Percentiles rank a stretch among this genome's conserved stretches.
These are phyloP conservation scores for Isoetes engelmannii DNA, from an alignment of 83 land plant species.

Conservation along the genomic window DNA sequence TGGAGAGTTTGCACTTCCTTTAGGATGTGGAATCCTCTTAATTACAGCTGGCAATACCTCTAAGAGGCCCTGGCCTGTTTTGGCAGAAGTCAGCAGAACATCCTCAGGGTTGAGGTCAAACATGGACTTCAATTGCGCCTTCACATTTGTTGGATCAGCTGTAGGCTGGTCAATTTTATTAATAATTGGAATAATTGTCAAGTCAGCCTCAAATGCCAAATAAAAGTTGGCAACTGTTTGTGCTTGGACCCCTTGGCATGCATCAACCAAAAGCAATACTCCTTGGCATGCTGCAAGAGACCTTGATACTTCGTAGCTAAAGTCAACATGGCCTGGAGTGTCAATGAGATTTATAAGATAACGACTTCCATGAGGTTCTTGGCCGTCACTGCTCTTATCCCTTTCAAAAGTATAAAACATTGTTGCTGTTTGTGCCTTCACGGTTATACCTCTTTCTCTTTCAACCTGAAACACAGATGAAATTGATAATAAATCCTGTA, in stretches of 20 bases:
- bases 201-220: slow-evolving; percentile 90
- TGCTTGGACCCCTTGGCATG: slow-evolving; percentile 98
- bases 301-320: slow-evolving; percentile 98
- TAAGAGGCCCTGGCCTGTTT: slow-evolving; percentile 87
- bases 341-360: slow-evolving; percentile 74
- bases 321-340: slow-evolving; percentile 99
- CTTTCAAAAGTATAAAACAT: slow-evolving; percentile 61
- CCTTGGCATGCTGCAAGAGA: slow-evolving; percentile 99
- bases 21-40: slow-evolving; percentile 72
- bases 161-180: slow-evolving; percentile 97
- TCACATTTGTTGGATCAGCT: slow-evolving; percentile 95
- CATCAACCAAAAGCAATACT: slow-evolving; percentile 92
- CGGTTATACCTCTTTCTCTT: slow-evolving; percentile 95
- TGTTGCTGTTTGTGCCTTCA: slow-evolving; percentile 99
- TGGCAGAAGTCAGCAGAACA: slow-evolving; percentile 86
- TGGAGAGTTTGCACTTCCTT: slow-evolving; percentile 54
- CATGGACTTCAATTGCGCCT: slow-evolving; percentile 75
- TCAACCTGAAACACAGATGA: slow-evolving; percentile 60
- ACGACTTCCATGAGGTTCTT: slow-evolving; percentile 7
- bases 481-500: not conserved
- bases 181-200: slow-evolving; percentile 82
- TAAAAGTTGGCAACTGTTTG: slow-evolving; percentile 99
- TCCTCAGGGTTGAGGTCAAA: slow-evolving; percentile 83
- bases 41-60: slow-evolving; percentile 91
- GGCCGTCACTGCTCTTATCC: slow-evolving; percentile 10